phyloP scores from a whole-genome alignment of 208 protist genomes.

The Wallacemonas sp. region DNA sequence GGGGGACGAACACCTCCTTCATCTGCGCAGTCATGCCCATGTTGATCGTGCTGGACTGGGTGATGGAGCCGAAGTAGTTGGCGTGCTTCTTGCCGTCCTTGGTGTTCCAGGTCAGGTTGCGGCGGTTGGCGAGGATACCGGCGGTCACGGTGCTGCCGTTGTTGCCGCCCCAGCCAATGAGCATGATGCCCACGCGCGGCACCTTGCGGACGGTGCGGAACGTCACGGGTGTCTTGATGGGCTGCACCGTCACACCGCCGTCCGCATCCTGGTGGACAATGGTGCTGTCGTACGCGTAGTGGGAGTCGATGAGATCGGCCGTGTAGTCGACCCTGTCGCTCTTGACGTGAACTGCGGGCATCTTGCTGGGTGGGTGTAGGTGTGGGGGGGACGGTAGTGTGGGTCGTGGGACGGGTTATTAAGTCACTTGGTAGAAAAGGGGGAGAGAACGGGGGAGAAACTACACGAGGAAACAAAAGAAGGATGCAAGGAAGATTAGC shows the following conservation, averaged over 20 bases:
- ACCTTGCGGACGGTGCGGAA: constrained; percentile 93
- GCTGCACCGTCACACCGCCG: constrained; percentile 67
- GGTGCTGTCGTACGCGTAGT: constrained; percentile 88
- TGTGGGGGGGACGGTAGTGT: neutral
- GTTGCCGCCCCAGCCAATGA: constrained; percentile 98
- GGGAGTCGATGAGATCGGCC: constrained; percentile 71
- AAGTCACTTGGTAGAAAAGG: too few relatives aligned
- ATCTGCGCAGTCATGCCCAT: constrained; percentile 91
- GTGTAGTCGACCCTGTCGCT: constrained; percentile 72
- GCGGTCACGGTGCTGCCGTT: constrained; percentile 98
- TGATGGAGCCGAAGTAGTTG: constrained; percentile 98
- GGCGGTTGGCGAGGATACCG: constrained; percentile 96
- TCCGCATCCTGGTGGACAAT: constrained; percentile 37
- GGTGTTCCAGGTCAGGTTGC: constrained; percentile 93
- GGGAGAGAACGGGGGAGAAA: too few relatives aligned
- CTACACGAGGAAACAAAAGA: too few relatives aligned
- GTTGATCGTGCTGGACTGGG: constrained; percentile 96
- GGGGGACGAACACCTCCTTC: constrained; percentile 92
- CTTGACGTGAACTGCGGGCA: constrained; percentile 53
- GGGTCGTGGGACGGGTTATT: neutral
- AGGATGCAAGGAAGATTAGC: neutral
- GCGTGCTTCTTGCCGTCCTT: constrained; percentile 88
- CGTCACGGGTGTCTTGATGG: constrained; percentile 52
- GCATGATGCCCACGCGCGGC: constrained; percentile 91
- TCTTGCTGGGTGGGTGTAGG: constrained; percentile 3